These are phyloP conservation scores for Lasiodiplodia theobromae DNA, from an alignment of 2,329 filamentous ascomycete species.

Conservation along the genomic window DNA sequence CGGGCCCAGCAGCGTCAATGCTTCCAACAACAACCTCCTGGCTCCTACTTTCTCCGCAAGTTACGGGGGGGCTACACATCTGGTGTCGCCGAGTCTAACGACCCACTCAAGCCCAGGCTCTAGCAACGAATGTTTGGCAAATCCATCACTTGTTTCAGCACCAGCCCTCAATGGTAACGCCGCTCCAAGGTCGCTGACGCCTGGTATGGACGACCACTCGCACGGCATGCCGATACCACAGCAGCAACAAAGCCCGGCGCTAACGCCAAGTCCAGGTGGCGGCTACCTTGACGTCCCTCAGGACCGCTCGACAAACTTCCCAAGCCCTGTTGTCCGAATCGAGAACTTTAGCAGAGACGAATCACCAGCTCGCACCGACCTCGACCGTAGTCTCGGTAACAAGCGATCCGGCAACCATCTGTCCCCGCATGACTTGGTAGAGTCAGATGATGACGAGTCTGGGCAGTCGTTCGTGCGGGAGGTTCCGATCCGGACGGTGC, in stretches of 20 bases:
- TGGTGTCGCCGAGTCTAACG: conserved; percentile 46
- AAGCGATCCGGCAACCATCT: conserved; percentile 46
- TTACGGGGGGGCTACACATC: conserved; percentile 39
- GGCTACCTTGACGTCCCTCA: conserved; percentile 38
- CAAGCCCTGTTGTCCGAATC: conserved; percentile 49
- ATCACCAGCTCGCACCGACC: conserved; percentile 44
- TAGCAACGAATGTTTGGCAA: conserved; percentile 18
- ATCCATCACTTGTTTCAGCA: conserved; percentile 20
- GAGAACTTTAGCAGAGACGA: conserved; percentile 47
- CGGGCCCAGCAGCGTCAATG: conserved; percentile 9
- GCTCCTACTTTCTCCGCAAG: conserved; percentile 11
- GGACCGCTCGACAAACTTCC: conserved; percentile 41
- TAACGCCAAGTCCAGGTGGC: conserved; percentile 47
- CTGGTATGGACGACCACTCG: not conserved
- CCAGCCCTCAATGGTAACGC: not conserved
- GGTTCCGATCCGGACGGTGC: conserved; percentile 4
- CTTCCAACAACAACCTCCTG: conserved; percentile 20
- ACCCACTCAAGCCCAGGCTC: conserved; percentile 46
- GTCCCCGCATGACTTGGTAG: conserved; percentile 46
- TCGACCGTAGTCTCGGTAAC: conserved; percentile 44
- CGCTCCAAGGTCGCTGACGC: conserved; percentile 7
- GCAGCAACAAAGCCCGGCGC: conserved; percentile 46
- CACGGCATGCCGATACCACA: conserved; percentile 29
- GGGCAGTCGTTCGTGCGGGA: conserved; percentile 20
- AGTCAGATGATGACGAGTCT: conserved; percentile 42